Conservation (phyloP, 2,329 filamentous ascomycete genomes). For the Amauroascus niger region DNA sequence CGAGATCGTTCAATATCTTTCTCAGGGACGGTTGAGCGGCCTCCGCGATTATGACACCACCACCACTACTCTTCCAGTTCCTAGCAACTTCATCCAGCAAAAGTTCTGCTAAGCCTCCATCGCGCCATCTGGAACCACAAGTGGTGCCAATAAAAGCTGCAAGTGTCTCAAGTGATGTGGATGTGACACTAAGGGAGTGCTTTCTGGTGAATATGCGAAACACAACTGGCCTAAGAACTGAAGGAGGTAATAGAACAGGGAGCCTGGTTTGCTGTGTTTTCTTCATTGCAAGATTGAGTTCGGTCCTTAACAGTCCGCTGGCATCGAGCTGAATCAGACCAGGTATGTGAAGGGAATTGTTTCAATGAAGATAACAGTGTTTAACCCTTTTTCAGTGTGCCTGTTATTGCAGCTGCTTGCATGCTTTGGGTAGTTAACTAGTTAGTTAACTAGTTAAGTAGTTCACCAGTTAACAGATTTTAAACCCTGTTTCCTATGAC, state of each 20-base stretch:
- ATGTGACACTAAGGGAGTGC: constrained; percentile 84
- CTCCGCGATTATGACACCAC: constrained; percentile 85
- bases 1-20: constrained; percentile 70
- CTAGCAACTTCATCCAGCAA: constrained; percentile 86
- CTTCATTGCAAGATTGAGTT: neutral
- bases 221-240: constrained; percentile 77
- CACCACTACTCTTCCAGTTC: constrained; percentile 81
- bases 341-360: no score
- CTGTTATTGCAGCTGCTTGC: no score
- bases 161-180: constrained; percentile 71
- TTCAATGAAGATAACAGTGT: no score
- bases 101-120: constrained; percentile 84
- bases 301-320: neutral
- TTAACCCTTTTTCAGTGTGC: no score
- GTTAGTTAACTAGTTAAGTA: no score
- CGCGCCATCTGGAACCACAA: constrained; percentile 92
- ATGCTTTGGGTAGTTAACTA: no score
- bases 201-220: constrained; percentile 97
- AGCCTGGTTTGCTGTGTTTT: constrained; percentile 52
- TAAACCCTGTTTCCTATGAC: no score
- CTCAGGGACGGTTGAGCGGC: constrained; percentile 57
- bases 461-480: no score
- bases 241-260: constrained; percentile 78
- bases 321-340: neutral
- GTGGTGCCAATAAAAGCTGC: constrained; percentile 85